Percentiles rank a stretch among this genome's conserved stretches.
phyloP scores from a whole-genome alignment of 768 basidiomycete genomes.

The Russula vinacea region DNA sequence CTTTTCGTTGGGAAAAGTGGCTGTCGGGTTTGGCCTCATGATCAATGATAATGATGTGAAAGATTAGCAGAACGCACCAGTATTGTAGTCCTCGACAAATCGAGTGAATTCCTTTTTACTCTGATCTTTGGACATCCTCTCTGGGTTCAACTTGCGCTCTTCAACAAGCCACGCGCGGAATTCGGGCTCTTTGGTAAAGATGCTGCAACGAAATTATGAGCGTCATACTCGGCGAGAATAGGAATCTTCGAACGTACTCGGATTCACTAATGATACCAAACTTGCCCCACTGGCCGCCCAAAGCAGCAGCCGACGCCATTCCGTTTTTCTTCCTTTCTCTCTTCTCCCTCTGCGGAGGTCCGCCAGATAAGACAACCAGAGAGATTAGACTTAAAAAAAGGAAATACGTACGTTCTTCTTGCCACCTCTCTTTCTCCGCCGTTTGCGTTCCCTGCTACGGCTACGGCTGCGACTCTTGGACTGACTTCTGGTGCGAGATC shows the following conservation, averaged over 20 bases:
- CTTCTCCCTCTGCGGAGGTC: constrained; percentile 48
- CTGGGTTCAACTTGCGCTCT: constrained; percentile 87
- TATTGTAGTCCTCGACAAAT: constrained; percentile 83
- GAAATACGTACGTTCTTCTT: constrained; percentile 45
- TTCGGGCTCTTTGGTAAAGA: constrained; percentile 79
- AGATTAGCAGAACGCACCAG: constrained; percentile 46
- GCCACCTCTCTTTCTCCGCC: constrained; percentile 35
- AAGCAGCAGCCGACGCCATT: constrained; percentile 43
- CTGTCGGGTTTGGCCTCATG: constrained; percentile 40
- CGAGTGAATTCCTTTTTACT: constrained; percentile 79
- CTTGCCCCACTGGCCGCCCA: constrained; percentile 81
- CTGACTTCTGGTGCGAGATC: constrained; percentile 37
- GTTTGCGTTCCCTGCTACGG: constrained; percentile 38
- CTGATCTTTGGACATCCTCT: constrained; percentile 81
- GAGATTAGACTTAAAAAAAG: not conserved
- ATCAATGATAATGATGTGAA: constrained; percentile 10
- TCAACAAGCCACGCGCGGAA: constrained; percentile 93
- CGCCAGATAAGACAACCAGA: constrained; percentile 4
- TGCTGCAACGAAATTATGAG: constrained; percentile 42
- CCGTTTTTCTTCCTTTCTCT: constrained; percentile 68
- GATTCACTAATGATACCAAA: constrained; percentile 81
- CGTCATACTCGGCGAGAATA: not conserved
- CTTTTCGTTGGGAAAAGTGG: constrained; percentile 91
- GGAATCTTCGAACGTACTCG: constrained; percentile 55
- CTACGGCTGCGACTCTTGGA: constrained; percentile 40